Conservation (phyloP, 768 basidiomycete species). For the Naganishia vishniacii region DNA sequence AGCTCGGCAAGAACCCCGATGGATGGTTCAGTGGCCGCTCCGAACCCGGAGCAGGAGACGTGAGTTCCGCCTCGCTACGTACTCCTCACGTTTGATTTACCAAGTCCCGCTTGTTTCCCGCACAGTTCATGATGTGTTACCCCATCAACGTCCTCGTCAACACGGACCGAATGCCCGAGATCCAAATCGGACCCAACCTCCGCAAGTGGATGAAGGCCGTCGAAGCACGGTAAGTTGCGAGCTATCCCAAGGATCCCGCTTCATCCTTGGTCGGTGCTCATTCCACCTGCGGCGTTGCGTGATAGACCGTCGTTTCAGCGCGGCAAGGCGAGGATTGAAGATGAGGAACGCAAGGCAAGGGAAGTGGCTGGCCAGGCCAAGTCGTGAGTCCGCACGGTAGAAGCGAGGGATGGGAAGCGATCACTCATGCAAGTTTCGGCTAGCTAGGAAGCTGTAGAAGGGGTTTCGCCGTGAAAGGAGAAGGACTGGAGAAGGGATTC, state of each 20-base stretch:
- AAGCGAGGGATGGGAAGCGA: background rate
- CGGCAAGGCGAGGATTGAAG: conserved; percentile 35
- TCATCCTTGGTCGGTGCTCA: too few species aligned
- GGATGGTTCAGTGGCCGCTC: conserved; percentile 39
- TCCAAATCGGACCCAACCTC: conserved; percentile 30
- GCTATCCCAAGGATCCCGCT: too few species aligned
- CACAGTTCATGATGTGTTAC: conserved; percentile 45
- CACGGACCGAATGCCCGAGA: conserved; percentile 29
- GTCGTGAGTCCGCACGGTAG: conserved; percentile 2
- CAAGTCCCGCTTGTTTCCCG: background rate
- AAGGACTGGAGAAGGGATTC: too few species aligned
- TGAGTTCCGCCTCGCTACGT: conserved; percentile 19
- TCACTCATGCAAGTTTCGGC: background rate
- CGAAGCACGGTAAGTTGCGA: conserved; percentile 27
- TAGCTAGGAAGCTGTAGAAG: conserved; percentile 11
- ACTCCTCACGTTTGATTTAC: too few species aligned
- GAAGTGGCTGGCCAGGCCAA: background rate
- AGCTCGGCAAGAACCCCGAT: conserved; percentile 30
- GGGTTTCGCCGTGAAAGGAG: too few species aligned
- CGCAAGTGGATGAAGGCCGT: conserved; percentile 38
- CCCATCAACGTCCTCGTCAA: conserved; percentile 37
- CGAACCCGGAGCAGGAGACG: conserved; percentile 41
- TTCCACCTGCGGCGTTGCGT: too few species aligned
- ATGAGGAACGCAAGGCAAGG: conserved; percentile 38
- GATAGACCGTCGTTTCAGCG: conserved; percentile 34